phyloP scores from a whole-genome alignment of 345 rosid genomes.

The Camelina hispida region DNA sequence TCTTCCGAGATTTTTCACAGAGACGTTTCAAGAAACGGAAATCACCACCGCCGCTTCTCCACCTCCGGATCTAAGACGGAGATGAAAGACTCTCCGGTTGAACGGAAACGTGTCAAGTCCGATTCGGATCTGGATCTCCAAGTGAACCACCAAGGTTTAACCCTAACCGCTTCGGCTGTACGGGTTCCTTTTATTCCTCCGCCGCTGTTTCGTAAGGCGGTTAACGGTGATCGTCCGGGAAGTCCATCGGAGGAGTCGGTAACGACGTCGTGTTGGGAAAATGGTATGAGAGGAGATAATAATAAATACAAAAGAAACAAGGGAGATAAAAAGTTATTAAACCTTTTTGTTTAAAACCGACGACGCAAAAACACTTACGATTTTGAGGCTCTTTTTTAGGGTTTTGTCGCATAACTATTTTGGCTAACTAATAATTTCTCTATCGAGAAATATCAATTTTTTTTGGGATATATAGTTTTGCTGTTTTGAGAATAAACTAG shows the following conservation, averaged over 20 bases:
- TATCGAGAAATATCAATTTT: too few relatives aligned
- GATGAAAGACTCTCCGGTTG: conserved; percentile 22
- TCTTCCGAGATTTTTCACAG: conserved; percentile 53
- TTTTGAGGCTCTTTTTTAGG: conserved; percentile 12
- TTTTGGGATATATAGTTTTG: too few relatives aligned
- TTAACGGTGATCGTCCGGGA: conserved; percentile 52
- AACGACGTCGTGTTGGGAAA: conserved; percentile 74
- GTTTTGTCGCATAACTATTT: neutral
- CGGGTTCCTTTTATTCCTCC: conserved; percentile 33
- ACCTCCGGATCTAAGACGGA: conserved; percentile 59
- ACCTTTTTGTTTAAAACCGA: conserved; percentile 58
- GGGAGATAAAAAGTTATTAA: conserved; percentile 45
- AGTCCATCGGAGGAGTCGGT: conserved; percentile 87
- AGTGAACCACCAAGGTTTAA: conserved; percentile 6
- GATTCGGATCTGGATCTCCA: conserved; percentile 27
- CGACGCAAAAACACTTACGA: conserved; percentile 25
- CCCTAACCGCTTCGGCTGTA: conserved; percentile 8
- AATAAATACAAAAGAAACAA: conserved; percentile 32
- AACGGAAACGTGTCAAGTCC: conserved; percentile 14
- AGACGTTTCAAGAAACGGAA: conserved; percentile 35
- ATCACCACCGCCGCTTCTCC: conserved; percentile 51
- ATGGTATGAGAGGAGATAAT: conserved; percentile 49
- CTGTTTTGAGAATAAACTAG: too few relatives aligned
- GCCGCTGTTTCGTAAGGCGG: conserved; percentile 30
- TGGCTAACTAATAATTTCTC: too few relatives aligned